Conservation (phyloP, 176 grass and related monocot genomes). For the Eleusine indica region DNA sequence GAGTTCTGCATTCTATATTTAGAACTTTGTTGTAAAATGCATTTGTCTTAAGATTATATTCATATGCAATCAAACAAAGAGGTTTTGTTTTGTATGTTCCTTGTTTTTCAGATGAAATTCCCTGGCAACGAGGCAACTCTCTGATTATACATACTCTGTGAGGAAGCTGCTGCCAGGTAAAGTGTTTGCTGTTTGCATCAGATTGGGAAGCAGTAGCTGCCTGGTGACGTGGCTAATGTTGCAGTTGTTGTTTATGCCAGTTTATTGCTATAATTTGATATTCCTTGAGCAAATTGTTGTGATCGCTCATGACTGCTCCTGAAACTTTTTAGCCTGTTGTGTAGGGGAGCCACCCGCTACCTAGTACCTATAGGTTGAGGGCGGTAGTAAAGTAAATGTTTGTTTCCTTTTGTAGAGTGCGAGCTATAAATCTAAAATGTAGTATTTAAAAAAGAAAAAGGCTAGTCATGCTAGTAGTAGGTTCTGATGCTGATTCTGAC, state of each 20-base stretch:
- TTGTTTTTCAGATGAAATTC: background rate
- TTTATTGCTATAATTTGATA: background rate
- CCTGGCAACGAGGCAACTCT: background rate
- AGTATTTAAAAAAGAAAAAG: background rate
- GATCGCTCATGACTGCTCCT: background rate
- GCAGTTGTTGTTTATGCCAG: background rate
- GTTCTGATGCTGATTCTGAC: slow-evolving; percentile 48
- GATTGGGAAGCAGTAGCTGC: slow-evolving; percentile 6
- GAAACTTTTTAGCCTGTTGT: background rate
- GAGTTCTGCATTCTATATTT: background rate
- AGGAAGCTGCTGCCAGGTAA: background rate
- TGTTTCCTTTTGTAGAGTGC: slow-evolving; percentile 5
- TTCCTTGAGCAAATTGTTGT: background rate
- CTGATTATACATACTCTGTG: background rate
- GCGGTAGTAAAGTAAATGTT: slow-evolving; percentile 5
- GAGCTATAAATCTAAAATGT: background rate
- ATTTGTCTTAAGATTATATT: slow-evolving; percentile 19
- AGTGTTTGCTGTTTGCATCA: background rate
- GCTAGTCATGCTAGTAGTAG: slow-evolving; percentile 11
- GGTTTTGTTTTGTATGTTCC: background rate
- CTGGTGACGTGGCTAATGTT: background rate
- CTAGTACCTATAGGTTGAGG: background rate
- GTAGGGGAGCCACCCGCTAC: background rate
- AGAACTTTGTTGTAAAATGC: background rate
- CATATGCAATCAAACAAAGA: background rate